Evolutionary conservation across 306 rosid genomes (phyloP).

Genomic region (Glycine latifolia): DNA sequence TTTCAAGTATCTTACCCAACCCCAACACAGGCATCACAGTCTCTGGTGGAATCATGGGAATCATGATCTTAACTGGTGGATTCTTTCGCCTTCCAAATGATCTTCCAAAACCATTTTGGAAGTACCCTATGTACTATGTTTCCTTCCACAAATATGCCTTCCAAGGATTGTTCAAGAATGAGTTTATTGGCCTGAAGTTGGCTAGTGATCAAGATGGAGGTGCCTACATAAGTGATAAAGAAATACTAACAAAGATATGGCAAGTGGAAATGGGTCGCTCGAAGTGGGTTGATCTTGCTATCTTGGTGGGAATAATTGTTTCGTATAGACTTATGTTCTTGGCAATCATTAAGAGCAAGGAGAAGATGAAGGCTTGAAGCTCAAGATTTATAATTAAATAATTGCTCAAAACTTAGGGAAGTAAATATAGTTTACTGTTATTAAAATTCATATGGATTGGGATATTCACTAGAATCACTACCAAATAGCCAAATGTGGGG

Average conservation of each 20-base stretch:
- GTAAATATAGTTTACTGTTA: no score
- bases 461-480: no score
- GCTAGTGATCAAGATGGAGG: neutral
- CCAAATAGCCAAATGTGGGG: no score
- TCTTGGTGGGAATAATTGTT: slow-evolving; percentile 57
- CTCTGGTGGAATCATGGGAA: slow-evolving; percentile 60
- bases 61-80: slow-evolving; percentile 58
- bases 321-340: slow-evolving; percentile 59
- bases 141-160: slow-evolving; percentile 61
- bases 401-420: no score
- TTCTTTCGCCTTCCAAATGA: slow-evolving; percentile 57
- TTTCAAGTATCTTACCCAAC: slow-evolving; percentile 58
- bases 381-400: neutral
- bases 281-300: slow-evolving; percentile 64
- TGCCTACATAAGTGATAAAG: slow-evolving; percentile 29
- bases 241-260: slow-evolving; percentile 49
- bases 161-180: slow-evolving; percentile 68
- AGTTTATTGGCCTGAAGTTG: slow-evolving; percentile 51
- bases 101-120: slow-evolving; percentile 55
- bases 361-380: slow-evolving; percentile 43
- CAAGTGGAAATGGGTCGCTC: slow-evolving; percentile 62
- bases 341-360: slow-evolving; percentile 47
- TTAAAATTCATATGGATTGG: no score
- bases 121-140: slow-evolving; percentile 56
- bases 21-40: slow-evolving; percentile 53